Percentiles rank a stretch among this genome's conserved stretches.
phyloP scores from a whole-genome alignment of 2,329 filamentous ascomycete genomes.

The Nothophaeocryptopus gaeumannii region DNA sequence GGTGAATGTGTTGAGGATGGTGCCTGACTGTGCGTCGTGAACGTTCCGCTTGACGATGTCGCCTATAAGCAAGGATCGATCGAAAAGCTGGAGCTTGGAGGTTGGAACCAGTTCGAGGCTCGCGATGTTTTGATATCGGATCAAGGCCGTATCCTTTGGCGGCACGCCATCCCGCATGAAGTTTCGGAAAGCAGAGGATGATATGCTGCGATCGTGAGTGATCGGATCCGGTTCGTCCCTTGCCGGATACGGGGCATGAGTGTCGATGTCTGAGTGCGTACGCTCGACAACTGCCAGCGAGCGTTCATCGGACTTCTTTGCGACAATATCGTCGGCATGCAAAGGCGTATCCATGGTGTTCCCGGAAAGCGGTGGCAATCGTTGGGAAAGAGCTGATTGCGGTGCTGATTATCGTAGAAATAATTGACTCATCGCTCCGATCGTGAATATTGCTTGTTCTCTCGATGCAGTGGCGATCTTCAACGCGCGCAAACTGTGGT shows the following conservation, averaged over 20 bases:
- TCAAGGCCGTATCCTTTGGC: slow-evolving; percentile 51
- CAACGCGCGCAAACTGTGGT: too few species aligned
- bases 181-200: slow-evolving; percentile 34
- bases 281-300: slow-evolving; percentile 46
- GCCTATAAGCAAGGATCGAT: slow-evolving; percentile 54
- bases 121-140: slow-evolving; percentile 47
- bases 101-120: slow-evolving; percentile 42
- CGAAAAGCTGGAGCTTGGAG: slow-evolving; percentile 49
- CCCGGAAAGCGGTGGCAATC: slow-evolving; percentile 3
- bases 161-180: slow-evolving; percentile 48
- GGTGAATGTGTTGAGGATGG: slow-evolving; percentile 50
- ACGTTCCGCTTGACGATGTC: slow-evolving; percentile 53
- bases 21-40: slow-evolving; percentile 53
- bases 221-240: slow-evolving; percentile 29
- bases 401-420: background rate
- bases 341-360: slow-evolving; percentile 21
- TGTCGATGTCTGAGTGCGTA: slow-evolving; percentile 44
- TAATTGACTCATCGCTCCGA: background rate
- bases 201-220: slow-evolving; percentile 37
- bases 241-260: slow-evolving; percentile 45
- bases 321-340: slow-evolving; percentile 31
- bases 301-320: slow-evolving; percentile 17
- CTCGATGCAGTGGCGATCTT: too few species aligned
- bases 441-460: too few species aligned
- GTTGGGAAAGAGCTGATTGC: background rate